Percentiles rank a stretch among this genome's conserved stretches.
phyloP scores from a whole-genome alignment of 768 basidiomycete genomes.

The Dacryopinax spathularia region DNA sequence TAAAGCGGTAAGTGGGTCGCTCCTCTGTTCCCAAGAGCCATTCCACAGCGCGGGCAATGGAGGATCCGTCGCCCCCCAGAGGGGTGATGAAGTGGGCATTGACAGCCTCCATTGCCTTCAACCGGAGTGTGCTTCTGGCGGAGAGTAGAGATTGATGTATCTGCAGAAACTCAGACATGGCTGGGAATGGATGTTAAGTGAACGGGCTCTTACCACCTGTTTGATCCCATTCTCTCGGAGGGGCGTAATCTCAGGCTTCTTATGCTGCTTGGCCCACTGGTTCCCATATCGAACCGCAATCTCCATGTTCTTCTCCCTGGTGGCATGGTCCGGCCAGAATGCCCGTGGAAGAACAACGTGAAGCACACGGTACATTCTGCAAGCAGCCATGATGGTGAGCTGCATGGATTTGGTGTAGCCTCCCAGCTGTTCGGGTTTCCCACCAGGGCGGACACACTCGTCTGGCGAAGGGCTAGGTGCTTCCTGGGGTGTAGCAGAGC shows the following conservation, averaged over 20 bases:
- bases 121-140: not conserved
- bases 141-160: not conserved
- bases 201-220: not conserved
- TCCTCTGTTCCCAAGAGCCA: not conserved
- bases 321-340: not conserved
- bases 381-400: not conserved
- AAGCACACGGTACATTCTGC: not conserved
- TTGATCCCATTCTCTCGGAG: not conserved
- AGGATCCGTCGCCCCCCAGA: not conserved
- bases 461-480: not conserved
- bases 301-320: not conserved
- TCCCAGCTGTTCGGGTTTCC: not conserved
- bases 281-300: not conserved
- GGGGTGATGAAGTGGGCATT: not conserved
- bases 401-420: not conserved
- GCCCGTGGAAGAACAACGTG: not conserved
- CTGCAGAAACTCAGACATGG: not conserved
- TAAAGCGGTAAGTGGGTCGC: not conserved
- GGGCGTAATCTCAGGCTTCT: not conserved
- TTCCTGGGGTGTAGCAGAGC: too few species aligned
- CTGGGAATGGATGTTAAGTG: not conserved
- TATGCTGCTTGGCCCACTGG: not conserved
- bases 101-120: not conserved
- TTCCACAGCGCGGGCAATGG: not conserved
- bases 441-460: not conserved